phyloP scores from a whole-genome alignment of 2,329 filamentous ascomycete genomes.

The Trichoderma pleuroti region DNA sequence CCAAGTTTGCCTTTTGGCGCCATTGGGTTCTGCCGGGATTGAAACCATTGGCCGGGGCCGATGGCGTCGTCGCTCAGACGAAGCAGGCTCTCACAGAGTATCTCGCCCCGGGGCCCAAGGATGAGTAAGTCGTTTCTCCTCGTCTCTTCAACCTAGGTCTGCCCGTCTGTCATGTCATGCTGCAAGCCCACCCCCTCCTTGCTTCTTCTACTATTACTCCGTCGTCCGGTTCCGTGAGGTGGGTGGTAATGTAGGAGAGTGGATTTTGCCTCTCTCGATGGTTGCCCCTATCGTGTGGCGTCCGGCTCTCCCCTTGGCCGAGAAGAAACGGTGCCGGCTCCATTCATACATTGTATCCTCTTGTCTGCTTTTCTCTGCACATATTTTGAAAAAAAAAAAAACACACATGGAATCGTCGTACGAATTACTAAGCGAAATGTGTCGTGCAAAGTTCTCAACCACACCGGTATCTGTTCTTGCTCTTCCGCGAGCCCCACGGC shows the following conservation, averaged over 20 bases:
- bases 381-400: too few species aligned
- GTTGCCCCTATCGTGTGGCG: conserved; percentile 8
- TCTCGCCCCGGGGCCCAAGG: conserved; percentile 43
- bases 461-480: conserved; percentile 46
- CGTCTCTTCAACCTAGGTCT: neutral
- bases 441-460: conserved; percentile 39
- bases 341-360: neutral
- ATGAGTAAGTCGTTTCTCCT: conserved; percentile 37
- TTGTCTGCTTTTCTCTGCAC: neutral
- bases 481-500: conserved; percentile 40
- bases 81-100: conserved; percentile 41
- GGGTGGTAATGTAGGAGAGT: conserved; percentile 12
- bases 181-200: neutral
- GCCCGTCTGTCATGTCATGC: neutral
- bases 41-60: conserved; percentile 29
- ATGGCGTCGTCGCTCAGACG: conserved; percentile 27
- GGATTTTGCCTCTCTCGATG: neutral
- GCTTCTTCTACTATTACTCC: neutral
- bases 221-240: neutral
- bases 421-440: neutral
- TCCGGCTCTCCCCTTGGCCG: neutral
- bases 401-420: neutral
- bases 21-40: conserved; percentile 49
- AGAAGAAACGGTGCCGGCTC: neutral
- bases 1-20: conserved; percentile 53